These are phyloP conservation scores for Aspergillus sparsus DNA, from an alignment of 495 filamentous ascomycete species.

Conservation along the genomic window DNA sequence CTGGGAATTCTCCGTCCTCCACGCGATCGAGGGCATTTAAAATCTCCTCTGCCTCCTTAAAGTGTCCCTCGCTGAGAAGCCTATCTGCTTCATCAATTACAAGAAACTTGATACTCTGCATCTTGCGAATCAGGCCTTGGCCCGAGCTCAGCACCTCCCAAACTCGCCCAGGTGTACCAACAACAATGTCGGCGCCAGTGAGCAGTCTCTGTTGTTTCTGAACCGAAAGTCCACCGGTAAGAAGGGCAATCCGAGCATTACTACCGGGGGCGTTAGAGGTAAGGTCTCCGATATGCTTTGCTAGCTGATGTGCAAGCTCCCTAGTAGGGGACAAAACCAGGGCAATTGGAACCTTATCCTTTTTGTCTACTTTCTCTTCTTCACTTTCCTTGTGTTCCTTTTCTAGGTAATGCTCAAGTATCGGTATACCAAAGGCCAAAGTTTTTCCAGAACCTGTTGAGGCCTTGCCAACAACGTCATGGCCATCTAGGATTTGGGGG, in stretches of 20 bases:
- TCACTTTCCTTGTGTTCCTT: constrained; percentile 27
- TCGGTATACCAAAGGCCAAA: constrained; percentile 77
- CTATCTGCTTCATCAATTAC: constrained; percentile 96
- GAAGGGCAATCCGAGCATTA: constrained; percentile 68
- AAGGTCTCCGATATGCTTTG: constrained; percentile 74
- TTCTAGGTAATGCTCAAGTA: constrained; percentile 51
- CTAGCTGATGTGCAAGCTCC: constrained; percentile 89
- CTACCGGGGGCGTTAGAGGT: constrained; percentile 57
- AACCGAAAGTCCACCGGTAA: constrained; percentile 88
- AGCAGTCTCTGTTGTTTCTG: constrained; percentile 90
- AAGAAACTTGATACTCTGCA: constrained; percentile 73
- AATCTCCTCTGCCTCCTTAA: constrained; percentile 89
- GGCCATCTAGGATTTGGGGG: constrained; percentile 76
- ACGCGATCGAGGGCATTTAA: constrained; percentile 69
- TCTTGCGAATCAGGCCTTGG: constrained; percentile 58
- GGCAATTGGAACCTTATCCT: constrained; percentile 60
- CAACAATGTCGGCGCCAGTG: constrained; percentile 73
- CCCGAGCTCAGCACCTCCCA: constrained; percentile 87
- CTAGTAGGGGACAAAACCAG: constrained; percentile 90
- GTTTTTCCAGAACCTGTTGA: constrained; percentile 98
- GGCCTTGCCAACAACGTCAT: constrained; percentile 92
- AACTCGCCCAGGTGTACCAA: constrained; percentile 88
- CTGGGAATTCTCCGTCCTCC: constrained; percentile 37
- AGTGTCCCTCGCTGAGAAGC: constrained; percentile 87
- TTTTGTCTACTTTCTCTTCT: constrained; percentile 27